Evolutionary conservation across 768 basidiomycete species (phyloP).

Genomic region (Leccinum broughii): DNA sequence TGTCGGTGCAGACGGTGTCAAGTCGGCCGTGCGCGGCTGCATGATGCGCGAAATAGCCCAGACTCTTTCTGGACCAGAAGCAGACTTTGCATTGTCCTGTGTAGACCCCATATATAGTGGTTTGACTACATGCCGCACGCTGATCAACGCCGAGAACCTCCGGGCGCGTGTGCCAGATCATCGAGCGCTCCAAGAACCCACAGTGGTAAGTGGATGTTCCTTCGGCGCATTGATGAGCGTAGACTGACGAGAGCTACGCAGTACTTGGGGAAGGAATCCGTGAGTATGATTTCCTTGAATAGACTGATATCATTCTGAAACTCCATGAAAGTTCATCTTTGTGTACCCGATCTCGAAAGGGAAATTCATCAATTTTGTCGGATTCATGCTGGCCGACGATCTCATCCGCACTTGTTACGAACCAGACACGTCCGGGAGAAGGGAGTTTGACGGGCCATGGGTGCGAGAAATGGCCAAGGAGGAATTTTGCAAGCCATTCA

Average conservation of each 20-base stretch:
- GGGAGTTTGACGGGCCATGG: slow-evolving; percentile 41
- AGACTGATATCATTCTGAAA: neutral
- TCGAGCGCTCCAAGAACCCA: slow-evolving; percentile 46
- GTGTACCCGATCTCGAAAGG: slow-evolving; percentile 63
- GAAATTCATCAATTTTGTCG: slow-evolving; percentile 61
- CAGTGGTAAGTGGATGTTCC: slow-evolving; percentile 39
- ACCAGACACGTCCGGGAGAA: slow-evolving; percentile 14
- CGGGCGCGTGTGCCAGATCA: slow-evolving; percentile 45
- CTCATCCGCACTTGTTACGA: slow-evolving; percentile 49
- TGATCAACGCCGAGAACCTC: slow-evolving; percentile 54
- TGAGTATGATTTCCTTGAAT: slow-evolving; percentile 25
- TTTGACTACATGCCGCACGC: slow-evolving; percentile 53
- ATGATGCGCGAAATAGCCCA: slow-evolving; percentile 36
- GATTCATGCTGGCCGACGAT: slow-evolving; percentile 51
- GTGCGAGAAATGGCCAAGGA: slow-evolving; percentile 44
- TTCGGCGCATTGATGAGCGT: neutral
- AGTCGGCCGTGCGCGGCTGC: slow-evolving; percentile 47
- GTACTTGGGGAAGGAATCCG: slow-evolving; percentile 58
- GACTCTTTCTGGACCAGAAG: slow-evolving; percentile 41
- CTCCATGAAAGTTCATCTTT: slow-evolving; percentile 49
- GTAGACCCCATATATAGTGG: slow-evolving; percentile 62
- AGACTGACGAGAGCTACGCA: slow-evolving; percentile 22
- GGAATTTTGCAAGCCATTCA: slow-evolving; percentile 48
- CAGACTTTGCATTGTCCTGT: slow-evolving; percentile 41
- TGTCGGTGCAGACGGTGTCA: slow-evolving; percentile 67